These are phyloP conservation scores for Gonapodya sp. DNA, from an alignment of 192 early-diverging fungal species.

Conservation along the genomic window DNA sequence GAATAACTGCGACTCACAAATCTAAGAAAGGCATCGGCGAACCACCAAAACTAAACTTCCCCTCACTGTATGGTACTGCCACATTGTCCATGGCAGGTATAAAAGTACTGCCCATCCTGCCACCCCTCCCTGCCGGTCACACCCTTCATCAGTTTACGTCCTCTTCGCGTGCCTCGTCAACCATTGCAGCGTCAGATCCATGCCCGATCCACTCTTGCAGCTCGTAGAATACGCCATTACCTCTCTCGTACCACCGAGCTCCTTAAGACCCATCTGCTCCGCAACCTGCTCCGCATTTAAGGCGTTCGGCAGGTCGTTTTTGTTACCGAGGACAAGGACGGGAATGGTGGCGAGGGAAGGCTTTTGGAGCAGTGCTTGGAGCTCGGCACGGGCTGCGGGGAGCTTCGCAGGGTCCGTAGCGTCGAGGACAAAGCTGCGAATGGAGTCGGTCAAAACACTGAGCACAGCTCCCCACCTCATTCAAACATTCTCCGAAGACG, in stretches of 20 bases:
- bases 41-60: no score
- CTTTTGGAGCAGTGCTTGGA: conserved; percentile 84
- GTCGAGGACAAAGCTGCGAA: conserved; percentile 94
- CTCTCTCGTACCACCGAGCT: conserved; percentile 75
- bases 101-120: no score
- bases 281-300: conserved; percentile 80
- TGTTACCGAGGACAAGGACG: conserved; percentile 95
- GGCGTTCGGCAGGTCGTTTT: conserved; percentile 90
- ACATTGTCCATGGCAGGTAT: no score
- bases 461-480: no score
- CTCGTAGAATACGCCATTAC: conserved; percentile 98
- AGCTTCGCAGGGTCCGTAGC: conserved; percentile 90
- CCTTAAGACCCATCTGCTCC: conserved; percentile 77
- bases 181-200: conserved; percentile 82
- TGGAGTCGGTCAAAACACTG: no score
- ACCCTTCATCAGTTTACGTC: no score
- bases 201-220: conserved; percentile 94
- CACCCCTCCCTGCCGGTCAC: background rate
- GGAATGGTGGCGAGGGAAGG: conserved; percentile 88
- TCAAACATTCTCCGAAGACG: no score
- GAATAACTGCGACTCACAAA: no score
- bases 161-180: conserved; percentile 1
- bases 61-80: no score
- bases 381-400: conserved; percentile 82
- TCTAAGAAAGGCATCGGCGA: no score